These are phyloP conservation scores for Pharus latifolius DNA, from an alignment of 176 grass and related monocot genomes.

Conservation along the genomic window DNA sequence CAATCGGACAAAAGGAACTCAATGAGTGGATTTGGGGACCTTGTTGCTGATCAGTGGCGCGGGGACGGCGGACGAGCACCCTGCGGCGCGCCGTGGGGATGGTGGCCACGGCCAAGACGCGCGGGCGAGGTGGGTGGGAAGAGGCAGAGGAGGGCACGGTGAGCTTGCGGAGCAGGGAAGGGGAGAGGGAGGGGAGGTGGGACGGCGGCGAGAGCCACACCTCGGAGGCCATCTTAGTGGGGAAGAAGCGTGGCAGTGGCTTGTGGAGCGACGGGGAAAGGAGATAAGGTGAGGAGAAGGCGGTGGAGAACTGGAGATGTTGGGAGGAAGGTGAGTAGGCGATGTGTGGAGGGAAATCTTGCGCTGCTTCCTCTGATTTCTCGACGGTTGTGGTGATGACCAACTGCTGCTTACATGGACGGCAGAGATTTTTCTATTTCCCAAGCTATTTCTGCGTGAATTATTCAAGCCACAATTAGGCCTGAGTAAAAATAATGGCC, in stretches of 20 bases:
- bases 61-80: neutral
- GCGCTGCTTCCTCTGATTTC: too few relatives aligned
- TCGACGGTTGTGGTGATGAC: neutral
- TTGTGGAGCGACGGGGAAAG: neutral
- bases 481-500: too few relatives aligned
- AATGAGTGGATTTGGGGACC: neutral
- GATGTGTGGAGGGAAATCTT: too few relatives aligned
- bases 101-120: neutral
- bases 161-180: constrained; percentile 11
- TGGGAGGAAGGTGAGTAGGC: too few relatives aligned
- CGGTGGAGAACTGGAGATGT: neutral
- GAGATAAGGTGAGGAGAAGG: neutral
- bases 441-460: too few relatives aligned
- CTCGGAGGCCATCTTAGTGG: constrained; percentile 50
- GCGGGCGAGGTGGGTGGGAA: neutral
- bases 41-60: constrained; percentile 46
- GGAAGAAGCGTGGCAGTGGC: neutral
- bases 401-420: too few relatives aligned
- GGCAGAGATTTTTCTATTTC: too few relatives aligned
- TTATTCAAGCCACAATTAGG: too few relatives aligned
- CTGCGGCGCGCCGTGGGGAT: neutral
- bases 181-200: constrained; percentile 18
- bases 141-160: neutral
- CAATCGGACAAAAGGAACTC: neutral
- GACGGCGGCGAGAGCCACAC: constrained; percentile 27